Percentiles rank a stretch among this genome's conserved stretches.
Conservation (phyloP, 2,329 filamentous ascomycete species). For the Exophiala aquamarina region DNA sequence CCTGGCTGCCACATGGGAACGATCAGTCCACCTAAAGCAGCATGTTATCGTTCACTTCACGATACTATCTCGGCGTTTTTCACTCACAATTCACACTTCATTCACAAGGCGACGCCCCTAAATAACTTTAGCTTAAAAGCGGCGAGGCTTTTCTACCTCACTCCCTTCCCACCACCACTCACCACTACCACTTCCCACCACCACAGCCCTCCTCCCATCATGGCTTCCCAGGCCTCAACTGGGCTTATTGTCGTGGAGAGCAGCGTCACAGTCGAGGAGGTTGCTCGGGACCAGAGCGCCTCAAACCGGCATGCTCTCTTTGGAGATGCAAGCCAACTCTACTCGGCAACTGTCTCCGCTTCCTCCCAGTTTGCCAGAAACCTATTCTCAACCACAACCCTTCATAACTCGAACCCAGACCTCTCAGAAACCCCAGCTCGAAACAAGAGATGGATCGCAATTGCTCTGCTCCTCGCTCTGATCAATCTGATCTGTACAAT, state of each 20-base stretch:
- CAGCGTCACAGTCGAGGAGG: constrained; percentile 5
- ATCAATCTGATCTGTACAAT: constrained; percentile 15
- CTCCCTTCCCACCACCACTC: no score
- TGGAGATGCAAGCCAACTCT: constrained; percentile 9
- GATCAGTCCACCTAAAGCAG: no score
- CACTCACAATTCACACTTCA: no score
- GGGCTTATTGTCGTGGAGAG: constrained; percentile 9
- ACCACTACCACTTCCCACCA: no score
- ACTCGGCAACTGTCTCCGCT: constrained; percentile 11
- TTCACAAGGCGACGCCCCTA: no score
- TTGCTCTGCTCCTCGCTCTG: constrained; percentile 10
- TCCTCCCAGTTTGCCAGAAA: constrained; percentile 10
- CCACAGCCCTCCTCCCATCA: no score
- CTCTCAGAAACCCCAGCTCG: not conserved
- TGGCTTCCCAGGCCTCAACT: not conserved
- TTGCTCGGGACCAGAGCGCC: not conserved
- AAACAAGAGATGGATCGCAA: constrained; percentile 11
- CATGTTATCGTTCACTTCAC: no score
- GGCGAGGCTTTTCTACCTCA: no score
- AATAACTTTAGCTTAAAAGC: no score
- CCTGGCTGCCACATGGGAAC: no score
- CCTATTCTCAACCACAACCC: constrained; percentile 4
- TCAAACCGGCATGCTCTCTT: not conserved
- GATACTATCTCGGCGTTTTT: no score
- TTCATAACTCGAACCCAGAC: not conserved